Evolutionary conservation across 176 grass and related monocot species (phyloP).

Genomic region (Poa annua): DNA sequence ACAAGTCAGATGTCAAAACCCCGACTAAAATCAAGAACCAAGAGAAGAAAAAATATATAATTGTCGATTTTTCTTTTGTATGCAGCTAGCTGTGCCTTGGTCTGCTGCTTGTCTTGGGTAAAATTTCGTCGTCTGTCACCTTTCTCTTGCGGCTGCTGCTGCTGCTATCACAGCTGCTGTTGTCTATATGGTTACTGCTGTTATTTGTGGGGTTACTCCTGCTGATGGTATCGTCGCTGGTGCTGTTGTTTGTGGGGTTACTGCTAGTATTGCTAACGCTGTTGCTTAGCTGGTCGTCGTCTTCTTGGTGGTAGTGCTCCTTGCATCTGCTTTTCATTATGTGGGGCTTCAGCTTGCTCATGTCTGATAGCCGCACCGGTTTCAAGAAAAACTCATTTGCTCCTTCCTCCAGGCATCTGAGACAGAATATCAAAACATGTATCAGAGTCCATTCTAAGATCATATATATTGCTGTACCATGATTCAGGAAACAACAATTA

Average conservation of each 20-base stretch:
- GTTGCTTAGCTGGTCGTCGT: conserved; percentile 41
- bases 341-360: conserved; percentile 87
- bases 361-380: conserved; percentile 87
- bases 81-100: conserved; percentile 52
- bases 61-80: conserved; percentile 31
- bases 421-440: conserved; percentile 26
- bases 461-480: not conserved
- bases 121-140: conserved; percentile 53
- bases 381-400: conserved; percentile 95
- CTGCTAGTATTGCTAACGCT: conserved; percentile 40
- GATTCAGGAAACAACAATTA: not conserved
- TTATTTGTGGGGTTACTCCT: conserved; percentile 34
- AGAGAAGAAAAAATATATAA: not conserved
- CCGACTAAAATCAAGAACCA: not conserved
- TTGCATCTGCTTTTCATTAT: conserved; percentile 74
- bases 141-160: conserved; percentile 67
- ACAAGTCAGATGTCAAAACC: conserved; percentile 43
- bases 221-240: not conserved
- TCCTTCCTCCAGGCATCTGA: conserved; percentile 97
- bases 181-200: conserved; percentile 32
- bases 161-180: conserved; percentile 36
- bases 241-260: conserved; percentile 25
- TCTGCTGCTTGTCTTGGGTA: conserved; percentile 52
- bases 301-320: conserved; percentile 56
- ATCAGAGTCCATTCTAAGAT: not conserved